Base-by-base conservation (phyloP, 805 yeast genomes). In the Barnettozyma vustinii region DNA sequence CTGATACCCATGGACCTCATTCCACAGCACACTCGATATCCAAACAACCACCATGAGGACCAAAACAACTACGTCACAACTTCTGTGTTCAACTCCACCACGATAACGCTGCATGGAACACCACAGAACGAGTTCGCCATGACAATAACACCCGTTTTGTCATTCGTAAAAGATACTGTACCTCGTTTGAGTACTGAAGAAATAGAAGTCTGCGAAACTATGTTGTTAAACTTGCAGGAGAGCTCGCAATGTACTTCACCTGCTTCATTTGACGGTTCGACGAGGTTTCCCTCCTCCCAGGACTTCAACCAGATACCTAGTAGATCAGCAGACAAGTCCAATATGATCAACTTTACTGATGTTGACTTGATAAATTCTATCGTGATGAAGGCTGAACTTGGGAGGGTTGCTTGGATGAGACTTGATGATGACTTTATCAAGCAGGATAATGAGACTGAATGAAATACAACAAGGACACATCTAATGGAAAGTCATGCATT, bases 341-440 rank as follows among this genome's bases (percentile, higher is more conserved):
- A 19, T 13, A 25, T 21, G 3, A 26, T 18, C 4, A 37, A 37
- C 9, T 37, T 37, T 23, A 37, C 26, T 37, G 41, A 20, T 37
- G 15, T 21, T 10, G 27, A 37, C 9, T 37, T 56, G 18, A 37
- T 57, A 36, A 42, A 41, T 5, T 47, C 52, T 19, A 50, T 57
- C 10, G 56, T 55, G 13, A 44, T 47, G 20, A 52, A 49, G 37
- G 61, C 58, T 5, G 57, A 57, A 36, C 13, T 56, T 3, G 57
- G 57, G 3, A 47, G 58, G 10, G 50, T 56, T 13, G 41, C 26
- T 15, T 30, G 50, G 27, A 57, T 57, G 61, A 59, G 57, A 8
- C 51, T 57, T 12, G 52, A 50, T 45, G 54, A 52, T 19, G 54
- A 52, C 16, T 23, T 44, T 37, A 30, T 30, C 5, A 13, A 30